Conservation (phyloP, 208 protist genomes). For the Leishmania arabica region DNA sequence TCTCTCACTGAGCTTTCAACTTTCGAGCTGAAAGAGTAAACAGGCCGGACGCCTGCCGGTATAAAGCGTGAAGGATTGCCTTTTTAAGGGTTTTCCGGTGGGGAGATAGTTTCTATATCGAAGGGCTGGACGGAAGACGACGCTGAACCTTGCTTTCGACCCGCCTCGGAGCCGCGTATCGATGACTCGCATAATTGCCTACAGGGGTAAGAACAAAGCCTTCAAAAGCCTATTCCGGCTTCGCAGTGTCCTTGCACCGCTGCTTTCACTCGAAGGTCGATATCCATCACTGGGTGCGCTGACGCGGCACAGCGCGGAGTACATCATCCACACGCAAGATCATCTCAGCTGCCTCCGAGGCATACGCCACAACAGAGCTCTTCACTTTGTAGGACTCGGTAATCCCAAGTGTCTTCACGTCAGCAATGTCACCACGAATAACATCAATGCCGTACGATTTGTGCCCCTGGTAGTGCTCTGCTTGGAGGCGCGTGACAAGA, state of each 20-base stretch:
- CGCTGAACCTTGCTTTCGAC: background rate
- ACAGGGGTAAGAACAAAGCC: background rate
- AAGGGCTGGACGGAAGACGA: background rate
- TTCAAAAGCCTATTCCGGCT: too few species aligned
- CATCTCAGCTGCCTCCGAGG: slow-evolving; percentile 99
- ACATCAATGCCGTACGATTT: slow-evolving; percentile 94
- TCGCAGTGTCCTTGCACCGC: background rate
- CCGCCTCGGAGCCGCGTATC: background rate
- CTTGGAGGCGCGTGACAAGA: slow-evolving; percentile 95
- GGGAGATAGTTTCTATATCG: background rate
- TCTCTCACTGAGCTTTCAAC: background rate
- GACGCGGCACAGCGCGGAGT: slow-evolving; percentile 94
- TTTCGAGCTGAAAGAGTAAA: background rate
- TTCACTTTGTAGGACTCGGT: slow-evolving; percentile 99
- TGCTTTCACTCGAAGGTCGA: background rate
- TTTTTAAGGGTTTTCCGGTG: background rate
- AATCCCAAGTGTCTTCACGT: slow-evolving; percentile 96
- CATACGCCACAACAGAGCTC: slow-evolving; percentile 96
- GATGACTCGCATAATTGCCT: background rate
- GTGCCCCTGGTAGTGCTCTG: slow-evolving; percentile 74
- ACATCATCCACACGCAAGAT: slow-evolving; percentile 99
- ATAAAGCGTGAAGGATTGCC: background rate
- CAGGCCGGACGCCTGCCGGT: background rate
- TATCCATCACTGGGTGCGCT: slow-evolving; percentile 65
- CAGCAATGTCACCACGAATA: slow-evolving; percentile 93